Conservation (phyloP, 306 rosid genomes). For the Fagus sylvatica region DNA sequence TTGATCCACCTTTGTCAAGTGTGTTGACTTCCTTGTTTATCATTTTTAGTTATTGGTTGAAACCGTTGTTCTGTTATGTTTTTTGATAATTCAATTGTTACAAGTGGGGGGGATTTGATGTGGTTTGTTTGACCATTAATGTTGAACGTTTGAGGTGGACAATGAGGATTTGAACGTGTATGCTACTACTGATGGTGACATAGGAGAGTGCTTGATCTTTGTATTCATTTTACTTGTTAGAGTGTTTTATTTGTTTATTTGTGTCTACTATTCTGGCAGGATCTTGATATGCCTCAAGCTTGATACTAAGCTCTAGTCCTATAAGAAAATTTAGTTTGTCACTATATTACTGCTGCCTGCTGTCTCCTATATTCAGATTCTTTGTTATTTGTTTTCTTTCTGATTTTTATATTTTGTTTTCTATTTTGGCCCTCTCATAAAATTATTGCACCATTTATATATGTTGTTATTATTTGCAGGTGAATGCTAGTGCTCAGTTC, state of each 20-base stretch:
- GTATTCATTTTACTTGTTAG: neutral
- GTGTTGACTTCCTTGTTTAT: neutral
- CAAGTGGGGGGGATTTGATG: no score
- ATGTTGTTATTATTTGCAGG: slow-evolving; percentile 43
- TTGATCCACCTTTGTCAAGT: neutral
- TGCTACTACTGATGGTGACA: slow-evolving; percentile 23
- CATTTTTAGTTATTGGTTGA: neutral
- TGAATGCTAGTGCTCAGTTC: slow-evolving; percentile 92
- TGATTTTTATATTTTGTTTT: neutral
- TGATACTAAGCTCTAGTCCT: slow-evolving; percentile 4
- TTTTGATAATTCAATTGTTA: neutral
- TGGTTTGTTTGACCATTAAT: neutral
- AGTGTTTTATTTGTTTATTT: neutral
- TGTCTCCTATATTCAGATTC: neutral
- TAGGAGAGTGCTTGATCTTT: slow-evolving; percentile 19
- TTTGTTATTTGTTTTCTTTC: neutral
- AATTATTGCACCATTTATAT: slow-evolving; percentile 8
- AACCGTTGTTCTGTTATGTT: neutral
- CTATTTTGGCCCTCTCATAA: slow-evolving; percentile 4
- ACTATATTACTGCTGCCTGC: neutral
- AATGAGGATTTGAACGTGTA: slow-evolving; percentile 9
- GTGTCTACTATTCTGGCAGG: slow-evolving; percentile 4
- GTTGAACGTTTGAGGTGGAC: neutral
- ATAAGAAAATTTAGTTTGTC: neutral
- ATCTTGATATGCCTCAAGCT: slow-evolving; percentile 14